phyloP scores from a whole-genome alignment of 331 rosid genomes.

The Erythrophleum ivorense region DNA sequence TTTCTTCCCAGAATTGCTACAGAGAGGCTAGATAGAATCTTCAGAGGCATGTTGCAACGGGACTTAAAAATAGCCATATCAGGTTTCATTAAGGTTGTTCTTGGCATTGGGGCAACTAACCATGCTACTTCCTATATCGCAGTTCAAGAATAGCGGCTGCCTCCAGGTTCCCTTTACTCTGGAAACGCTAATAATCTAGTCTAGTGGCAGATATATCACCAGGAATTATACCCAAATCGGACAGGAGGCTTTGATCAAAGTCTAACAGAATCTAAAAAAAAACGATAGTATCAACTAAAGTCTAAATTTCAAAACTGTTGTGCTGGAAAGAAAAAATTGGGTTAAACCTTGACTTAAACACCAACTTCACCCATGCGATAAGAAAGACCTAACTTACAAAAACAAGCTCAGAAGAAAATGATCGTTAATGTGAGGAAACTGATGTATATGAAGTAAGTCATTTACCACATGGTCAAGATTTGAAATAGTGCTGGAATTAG shows the following conservation, averaged over 20 bases:
- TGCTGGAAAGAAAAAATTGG: not conserved
- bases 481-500: conserved; percentile 70
- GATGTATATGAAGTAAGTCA: not conserved
- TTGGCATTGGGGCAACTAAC: not conserved
- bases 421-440: conserved; percentile 4
- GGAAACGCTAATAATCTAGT: not conserved
- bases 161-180: not conserved
- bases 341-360: not conserved
- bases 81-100: not conserved
- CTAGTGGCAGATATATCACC: not conserved
- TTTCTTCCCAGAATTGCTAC: no score
- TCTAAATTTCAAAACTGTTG: not conserved
- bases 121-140: not conserved
- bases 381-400: conserved; percentile 15
- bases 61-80: not conserved
- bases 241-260: not conserved
- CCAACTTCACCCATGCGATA: conserved; percentile 9
- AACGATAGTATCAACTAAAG: not conserved
- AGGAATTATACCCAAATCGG: not conserved
- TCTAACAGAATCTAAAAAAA: not conserved
- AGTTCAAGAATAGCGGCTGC: not conserved
- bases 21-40: no score
- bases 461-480: conserved; percentile 88
- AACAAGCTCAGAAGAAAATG: conserved; percentile 6
- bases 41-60: no score